Evolutionary conservation across 176 grass and related monocot genomes (phyloP).

Genomic region (Musa troglodytarum): DNA sequence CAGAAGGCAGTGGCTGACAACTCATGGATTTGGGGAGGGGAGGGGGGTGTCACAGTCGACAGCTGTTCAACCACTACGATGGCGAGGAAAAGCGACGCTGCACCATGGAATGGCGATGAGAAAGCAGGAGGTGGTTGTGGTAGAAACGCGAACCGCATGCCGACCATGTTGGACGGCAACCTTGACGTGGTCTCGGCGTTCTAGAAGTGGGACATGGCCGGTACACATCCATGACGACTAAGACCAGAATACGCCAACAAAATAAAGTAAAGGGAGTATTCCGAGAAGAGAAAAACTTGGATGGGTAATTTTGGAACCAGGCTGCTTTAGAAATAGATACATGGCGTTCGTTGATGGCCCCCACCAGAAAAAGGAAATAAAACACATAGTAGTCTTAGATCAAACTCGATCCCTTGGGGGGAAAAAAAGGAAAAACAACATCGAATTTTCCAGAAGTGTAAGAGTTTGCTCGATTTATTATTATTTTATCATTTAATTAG

Average conservation of each 20-base stretch:
- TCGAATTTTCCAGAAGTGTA: too few species aligned
- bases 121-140: not conserved
- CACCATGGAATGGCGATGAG: not conserved
- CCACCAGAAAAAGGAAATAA: not conserved
- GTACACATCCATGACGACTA: not conserved
- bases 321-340: not conserved
- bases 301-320: not conserved
- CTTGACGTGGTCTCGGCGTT: not conserved
- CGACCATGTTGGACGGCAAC: not conserved
- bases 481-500: too few species aligned
- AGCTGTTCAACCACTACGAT: slow-evolving; percentile 37
- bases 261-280: not conserved
- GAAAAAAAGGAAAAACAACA: too few species aligned
- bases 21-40: not conserved
- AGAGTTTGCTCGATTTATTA: too few species aligned
- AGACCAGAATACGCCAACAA: not conserved
- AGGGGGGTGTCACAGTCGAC: not conserved
- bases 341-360: not conserved
- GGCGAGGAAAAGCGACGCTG: not conserved
- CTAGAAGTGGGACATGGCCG: not conserved
- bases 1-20: slow-evolving; percentile 3
- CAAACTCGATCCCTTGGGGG: too few species aligned
- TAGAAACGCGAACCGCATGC: not conserved
- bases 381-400: not conserved
- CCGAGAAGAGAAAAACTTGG: not conserved